A percentile compares a stretch with the other conserved stretches of the same genome.
phyloP scores from a whole-genome alignment of 2,329 filamentous ascomycete species.

The Lachnellula hyalina region DNA sequence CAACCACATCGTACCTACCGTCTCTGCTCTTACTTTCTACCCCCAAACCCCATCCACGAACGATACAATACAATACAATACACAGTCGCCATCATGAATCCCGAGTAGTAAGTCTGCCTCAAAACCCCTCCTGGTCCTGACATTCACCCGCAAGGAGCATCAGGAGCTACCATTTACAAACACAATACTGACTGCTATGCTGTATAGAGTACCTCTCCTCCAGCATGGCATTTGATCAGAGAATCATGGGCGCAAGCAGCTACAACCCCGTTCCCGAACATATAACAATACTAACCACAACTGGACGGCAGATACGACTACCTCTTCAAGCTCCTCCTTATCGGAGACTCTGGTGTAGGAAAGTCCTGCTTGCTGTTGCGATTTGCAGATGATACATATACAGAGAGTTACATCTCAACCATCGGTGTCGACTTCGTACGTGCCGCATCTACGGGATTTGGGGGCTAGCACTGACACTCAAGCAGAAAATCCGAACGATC shows the following conservation, averaged over 20 bases:
- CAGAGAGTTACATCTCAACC: constrained; percentile 98
- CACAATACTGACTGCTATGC: constrained; percentile 16
- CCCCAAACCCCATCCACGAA: not conserved
- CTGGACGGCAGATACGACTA: constrained; percentile 84
- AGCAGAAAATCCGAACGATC: constrained; percentile 98
- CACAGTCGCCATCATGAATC: constrained; percentile 66
- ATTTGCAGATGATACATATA: constrained; percentile 99
- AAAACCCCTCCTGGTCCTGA: constrained; percentile 21
- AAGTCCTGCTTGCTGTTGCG: constrained; percentile 98
- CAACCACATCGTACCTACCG: constrained; percentile 14
- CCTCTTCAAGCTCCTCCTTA: constrained; percentile 99
- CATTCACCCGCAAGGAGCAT: constrained; percentile 3
- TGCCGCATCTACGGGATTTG: constrained; percentile 2
- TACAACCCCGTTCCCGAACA: constrained; percentile 4
- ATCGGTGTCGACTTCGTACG: constrained; percentile 98
- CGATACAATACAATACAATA: not conserved
- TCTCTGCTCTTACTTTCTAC: constrained; percentile 3
- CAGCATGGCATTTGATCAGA: constrained; percentile 9
- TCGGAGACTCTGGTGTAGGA: constrained; percentile 99
- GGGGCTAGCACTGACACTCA: constrained; percentile 29
- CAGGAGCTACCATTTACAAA: constrained; percentile 17
- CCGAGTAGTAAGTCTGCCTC: constrained; percentile 71
- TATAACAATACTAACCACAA: constrained; percentile 21
- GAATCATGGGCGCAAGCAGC: constrained; percentile 7
- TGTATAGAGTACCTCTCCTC: constrained; percentile 18